Evolutionary conservation across 129 eudicot genomes (phyloP).

Genomic region (Lactuca saligna): DNA sequence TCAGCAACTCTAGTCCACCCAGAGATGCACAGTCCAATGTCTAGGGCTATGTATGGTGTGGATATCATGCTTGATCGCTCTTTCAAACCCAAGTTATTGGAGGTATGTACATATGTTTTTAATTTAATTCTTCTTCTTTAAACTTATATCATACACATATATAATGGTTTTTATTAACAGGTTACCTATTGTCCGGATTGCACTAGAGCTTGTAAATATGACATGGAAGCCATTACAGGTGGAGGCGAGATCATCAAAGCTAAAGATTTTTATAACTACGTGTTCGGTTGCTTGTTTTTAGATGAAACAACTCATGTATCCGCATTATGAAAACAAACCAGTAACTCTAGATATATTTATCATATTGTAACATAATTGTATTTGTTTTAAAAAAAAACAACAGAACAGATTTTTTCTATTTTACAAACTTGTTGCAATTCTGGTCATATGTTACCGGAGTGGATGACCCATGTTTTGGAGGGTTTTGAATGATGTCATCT

Average conservation of each 20-base stretch:
- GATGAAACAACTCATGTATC: constrained; percentile 67
- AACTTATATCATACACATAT: background rate
- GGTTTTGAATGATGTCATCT: constrained; percentile 42
- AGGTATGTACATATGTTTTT: constrained; percentile 42
- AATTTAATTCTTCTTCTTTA: background rate
- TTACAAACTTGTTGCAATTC: background rate
- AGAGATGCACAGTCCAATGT: constrained; percentile 75
- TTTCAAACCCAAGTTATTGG: constrained; percentile 82
- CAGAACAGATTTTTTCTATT: too few species aligned
- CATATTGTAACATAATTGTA: constrained; percentile 10
- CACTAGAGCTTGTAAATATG: constrained; percentile 77
- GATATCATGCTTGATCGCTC: constrained; percentile 87
- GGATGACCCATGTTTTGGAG: constrained; percentile 10
- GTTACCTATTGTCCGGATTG: constrained; percentile 98
- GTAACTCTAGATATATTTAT: constrained; percentile 1
- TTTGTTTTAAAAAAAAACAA: constrained; percentile 10
- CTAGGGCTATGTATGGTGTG: constrained; percentile 94
- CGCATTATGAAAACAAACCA: constrained; percentile 45
- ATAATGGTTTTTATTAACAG: constrained; percentile 27
- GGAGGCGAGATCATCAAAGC: constrained; percentile 60
- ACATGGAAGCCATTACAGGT: constrained; percentile 52
- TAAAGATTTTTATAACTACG: constrained; percentile 64
- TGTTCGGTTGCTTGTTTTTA: constrained; percentile 82
- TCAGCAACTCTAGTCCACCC: constrained; percentile 92
- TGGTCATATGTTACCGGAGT: background rate